phyloP scores from a whole-genome alignment of 2,329 filamentous ascomycete species.

The Pyrenophora seminiperda region DNA sequence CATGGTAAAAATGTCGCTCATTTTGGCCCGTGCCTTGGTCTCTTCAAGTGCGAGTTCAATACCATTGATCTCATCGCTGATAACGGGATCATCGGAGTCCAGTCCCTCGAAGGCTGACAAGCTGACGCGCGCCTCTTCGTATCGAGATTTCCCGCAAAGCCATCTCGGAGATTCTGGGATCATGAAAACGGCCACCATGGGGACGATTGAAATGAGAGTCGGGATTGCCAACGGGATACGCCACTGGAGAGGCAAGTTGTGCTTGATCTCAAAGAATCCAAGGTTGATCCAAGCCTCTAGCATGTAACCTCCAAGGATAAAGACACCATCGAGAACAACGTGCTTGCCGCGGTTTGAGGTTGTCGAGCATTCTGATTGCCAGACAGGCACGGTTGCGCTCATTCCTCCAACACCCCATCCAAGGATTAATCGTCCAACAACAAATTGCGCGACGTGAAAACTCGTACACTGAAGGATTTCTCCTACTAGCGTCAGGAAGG shows the following conservation, averaged over 20 bases:
- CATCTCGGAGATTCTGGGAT: slow-evolving; percentile 74
- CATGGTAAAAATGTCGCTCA: slow-evolving; percentile 55
- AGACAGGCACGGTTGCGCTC: slow-evolving; percentile 54
- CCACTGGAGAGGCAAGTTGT: slow-evolving; percentile 65
- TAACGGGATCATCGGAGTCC: slow-evolving; percentile 54
- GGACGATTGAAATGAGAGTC: slow-evolving; percentile 59
- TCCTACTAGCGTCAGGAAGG: slow-evolving; percentile 51
- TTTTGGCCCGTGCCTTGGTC: slow-evolving; percentile 72
- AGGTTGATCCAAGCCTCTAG: slow-evolving; percentile 57
- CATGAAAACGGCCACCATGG: slow-evolving; percentile 65
- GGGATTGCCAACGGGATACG: slow-evolving; percentile 71
- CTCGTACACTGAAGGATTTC: slow-evolving; percentile 52
- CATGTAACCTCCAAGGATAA: slow-evolving; percentile 54
- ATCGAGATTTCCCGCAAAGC: slow-evolving; percentile 68
- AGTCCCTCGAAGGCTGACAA: slow-evolving; percentile 50
- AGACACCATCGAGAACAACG: slow-evolving; percentile 53
- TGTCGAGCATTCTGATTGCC: slow-evolving; percentile 52
- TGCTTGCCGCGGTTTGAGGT: slow-evolving; percentile 49
- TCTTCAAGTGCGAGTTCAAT: slow-evolving; percentile 55
- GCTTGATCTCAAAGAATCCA: slow-evolving; percentile 63
- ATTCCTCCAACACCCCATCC: slow-evolving; percentile 53
- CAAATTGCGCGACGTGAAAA: slow-evolving; percentile 53
- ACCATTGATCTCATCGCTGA: slow-evolving; percentile 68
- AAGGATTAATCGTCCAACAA: slow-evolving; percentile 53
- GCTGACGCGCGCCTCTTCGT: slow-evolving; percentile 64